phyloP scores from a whole-genome alignment of 305 asterid species.

The Solanum hybrid region DNA sequence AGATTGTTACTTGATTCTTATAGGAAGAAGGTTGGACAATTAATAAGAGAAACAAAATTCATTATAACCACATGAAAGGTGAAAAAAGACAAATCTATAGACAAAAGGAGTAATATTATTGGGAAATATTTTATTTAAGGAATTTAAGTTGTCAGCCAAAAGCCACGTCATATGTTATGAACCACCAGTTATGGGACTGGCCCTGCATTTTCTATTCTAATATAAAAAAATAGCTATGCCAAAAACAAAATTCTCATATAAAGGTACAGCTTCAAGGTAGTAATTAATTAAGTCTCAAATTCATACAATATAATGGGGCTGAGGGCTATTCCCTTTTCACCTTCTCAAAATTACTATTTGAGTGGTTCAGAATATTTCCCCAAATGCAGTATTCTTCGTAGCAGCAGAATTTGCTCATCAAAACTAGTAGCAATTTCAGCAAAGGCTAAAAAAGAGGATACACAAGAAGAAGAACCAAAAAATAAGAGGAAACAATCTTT shows the following conservation, averaged over 20 bases:
- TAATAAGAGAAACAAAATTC: neutral
- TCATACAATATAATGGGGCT: conserved; percentile 28
- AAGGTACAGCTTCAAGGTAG: neutral
- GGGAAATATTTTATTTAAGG: neutral
- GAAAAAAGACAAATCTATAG: neutral
- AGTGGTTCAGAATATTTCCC: conserved; percentile 6
- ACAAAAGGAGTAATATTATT: neutral
- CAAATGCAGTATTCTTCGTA: neutral
- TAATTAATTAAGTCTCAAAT: neutral
- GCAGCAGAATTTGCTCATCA: conserved; percentile 12
- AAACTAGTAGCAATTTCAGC: conserved; percentile 11
- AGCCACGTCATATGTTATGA: conserved; percentile 41
- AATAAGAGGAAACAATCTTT: conserved; percentile 38
- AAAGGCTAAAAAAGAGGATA: conserved; percentile 40
- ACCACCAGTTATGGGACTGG: conserved; percentile 33
- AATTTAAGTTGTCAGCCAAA: conserved; percentile 10
- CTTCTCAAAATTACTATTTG: conserved; percentile 30
- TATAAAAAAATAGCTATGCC: neutral
- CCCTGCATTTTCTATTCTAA: conserved; percentile 12
- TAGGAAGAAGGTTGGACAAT: neutral
- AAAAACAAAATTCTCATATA: neutral
- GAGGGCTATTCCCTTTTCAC: conserved; percentile 37
- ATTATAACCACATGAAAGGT: neutral
- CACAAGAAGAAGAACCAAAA: conserved; percentile 1
- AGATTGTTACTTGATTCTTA: neutral